A percentile compares a stretch with the other conserved stretches of the same genome.
phyloP scores from a whole-genome alignment of 1,284 basidiomycete species.

The Coniferiporia sulphurascens region DNA sequence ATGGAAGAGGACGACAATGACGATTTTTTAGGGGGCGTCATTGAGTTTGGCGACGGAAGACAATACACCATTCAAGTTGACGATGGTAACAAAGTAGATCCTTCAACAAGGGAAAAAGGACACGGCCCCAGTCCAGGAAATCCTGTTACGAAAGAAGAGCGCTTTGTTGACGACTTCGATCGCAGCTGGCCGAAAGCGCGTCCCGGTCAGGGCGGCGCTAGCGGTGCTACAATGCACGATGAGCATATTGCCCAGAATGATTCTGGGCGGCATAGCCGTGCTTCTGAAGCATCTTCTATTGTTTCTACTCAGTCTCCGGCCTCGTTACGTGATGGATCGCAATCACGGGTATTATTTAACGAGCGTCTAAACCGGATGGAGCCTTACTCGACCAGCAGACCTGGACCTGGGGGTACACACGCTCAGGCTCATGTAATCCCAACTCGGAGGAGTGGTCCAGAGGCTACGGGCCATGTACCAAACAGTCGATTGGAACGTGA shows the following conservation, averaged over 20 bases:
- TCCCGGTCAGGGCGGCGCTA: constrained; percentile 37
- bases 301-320: constrained; percentile 34
- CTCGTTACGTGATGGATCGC: constrained; percentile 34
- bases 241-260: constrained; percentile 26
- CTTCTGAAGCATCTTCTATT: constrained; percentile 23
- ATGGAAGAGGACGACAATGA: constrained; percentile 79
- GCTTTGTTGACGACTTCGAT: constrained; percentile 87
- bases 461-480: constrained; percentile 28
- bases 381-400: constrained; percentile 32
- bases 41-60: constrained; percentile 90
- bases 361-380: constrained; percentile 84
- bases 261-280: constrained; percentile 35
- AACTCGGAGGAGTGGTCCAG: constrained; percentile 28
- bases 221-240: constrained; percentile 29
- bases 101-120: constrained; percentile 9
- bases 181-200: constrained; percentile 82
- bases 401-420: constrained; percentile 2
- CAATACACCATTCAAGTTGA: constrained; percentile 74
- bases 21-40: constrained; percentile 82
- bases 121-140: neutral
- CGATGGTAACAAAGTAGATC: constrained; percentile 29
- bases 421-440: constrained; percentile 28
- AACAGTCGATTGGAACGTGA: constrained; percentile 45
- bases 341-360: constrained; percentile 78
- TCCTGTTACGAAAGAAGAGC: constrained; percentile 67